Evolutionary conservation across 2,329 filamentous ascomycete species (phyloP), one percentile per base, ranked within the genome.

Genomic region (Fusarium pininemorale): DNA sequence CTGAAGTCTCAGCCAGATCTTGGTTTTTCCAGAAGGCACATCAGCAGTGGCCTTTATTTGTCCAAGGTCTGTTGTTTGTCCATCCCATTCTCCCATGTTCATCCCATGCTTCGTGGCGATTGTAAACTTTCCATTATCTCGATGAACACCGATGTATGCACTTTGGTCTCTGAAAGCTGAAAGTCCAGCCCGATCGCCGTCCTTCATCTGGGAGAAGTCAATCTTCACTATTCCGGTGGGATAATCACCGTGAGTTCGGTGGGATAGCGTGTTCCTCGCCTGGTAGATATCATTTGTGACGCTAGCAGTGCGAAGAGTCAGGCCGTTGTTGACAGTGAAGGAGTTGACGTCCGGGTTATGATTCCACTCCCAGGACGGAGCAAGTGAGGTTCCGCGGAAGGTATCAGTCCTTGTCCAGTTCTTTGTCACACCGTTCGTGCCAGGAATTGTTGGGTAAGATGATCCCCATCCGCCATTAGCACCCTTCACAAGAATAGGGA

Each of bases 311-410:
- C 78, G 80, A 3, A 90, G 81, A 0, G 81, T 83, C 6, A 90
- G 74, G 5, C 86, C 85, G 37, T 84, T 80, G 45, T 81, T 78
- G 16, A 89, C 81, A 4, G 75, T 77, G 74, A 80, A 90, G 14
- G 84, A 85, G 15, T 78, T 80, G 2, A 79, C 82, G 63, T 90
- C 87, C 0, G 89, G 89, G 77, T 90, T 90, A 72, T 90, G 89
- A 75, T 91, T 91, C 88, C 89, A 91, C 77, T 91, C 89, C 87
- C 87, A 91, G 5, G 84, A 80, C 0, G 83, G 82, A 12, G 81
- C 78, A 2, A 90, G 81, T 0, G 79, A 70, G 0, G 80, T 75
- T 1, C 85, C 86, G 3, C 3, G 3, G 3, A 30, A 30, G 3
- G 66, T 78, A 66, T 90, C 87, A 0, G 82, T 84, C 22, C 86